Base-by-base conservation (phyloP, 1,284 basidiomycete genomes). In the Laetiporus sulphureus region DNA sequence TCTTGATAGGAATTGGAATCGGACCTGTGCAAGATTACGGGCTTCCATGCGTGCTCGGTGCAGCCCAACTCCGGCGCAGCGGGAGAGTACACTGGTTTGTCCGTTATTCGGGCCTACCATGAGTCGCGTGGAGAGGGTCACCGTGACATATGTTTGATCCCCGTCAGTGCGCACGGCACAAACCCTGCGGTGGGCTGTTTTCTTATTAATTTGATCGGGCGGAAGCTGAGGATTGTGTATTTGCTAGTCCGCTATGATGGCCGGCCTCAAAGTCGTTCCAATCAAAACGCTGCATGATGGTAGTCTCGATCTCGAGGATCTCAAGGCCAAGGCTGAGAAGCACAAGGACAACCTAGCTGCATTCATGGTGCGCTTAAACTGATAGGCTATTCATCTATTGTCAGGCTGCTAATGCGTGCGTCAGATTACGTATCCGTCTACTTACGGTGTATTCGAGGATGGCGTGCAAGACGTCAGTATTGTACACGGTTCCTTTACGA, bases 41-140 rank as follows among this genome's bases (percentile, higher is more conserved):
- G 95, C 20, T 97, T 98, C 70, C 79, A 91, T 49, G 83, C 92
- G 13, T 92, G 93, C 50, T 95, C 92, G 3, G 73, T 99, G 24
- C 95, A 99, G 64, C 95, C 95, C 41, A 99, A 99, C 67, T 98
- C 94, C 19, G 95, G 95, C 45, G 95, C 95, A 11, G 91, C 86
- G 41, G 95, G 95, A 33, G 95, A 99, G 68, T 99, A 94, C 58
- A 81, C 95, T 27, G 95, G 95, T 21, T 76, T 99, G 25, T 86
- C 79, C 41, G 87, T 97, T 49, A 98, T 99, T 60, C 78, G 87
- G 38, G 94, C 93, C 6, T 99, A 95, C 65, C 92, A 96, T 59
- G 84, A 89, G 59, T 88, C 88, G 40, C 80, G 83, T 24, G 91
- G 90, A 24, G 82, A 99, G 58, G 74, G 73, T 4, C 80, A 95